phyloP scores from a whole-genome alignment of 2,329 filamentous ascomycete genomes.

The Neofusicoccum sp. region DNA sequence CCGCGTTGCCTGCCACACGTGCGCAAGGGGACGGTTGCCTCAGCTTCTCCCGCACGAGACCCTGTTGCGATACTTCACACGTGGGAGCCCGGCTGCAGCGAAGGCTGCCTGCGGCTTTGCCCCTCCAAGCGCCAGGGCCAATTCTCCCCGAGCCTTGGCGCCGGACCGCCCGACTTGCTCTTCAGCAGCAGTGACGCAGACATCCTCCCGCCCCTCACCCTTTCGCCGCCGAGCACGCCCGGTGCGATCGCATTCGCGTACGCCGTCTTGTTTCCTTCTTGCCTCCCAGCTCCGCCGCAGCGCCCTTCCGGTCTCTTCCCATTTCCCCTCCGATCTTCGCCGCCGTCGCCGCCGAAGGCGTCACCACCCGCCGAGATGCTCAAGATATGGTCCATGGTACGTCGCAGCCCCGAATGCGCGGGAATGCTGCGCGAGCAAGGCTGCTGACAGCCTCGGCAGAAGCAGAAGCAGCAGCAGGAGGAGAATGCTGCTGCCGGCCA shows the following conservation, averaged over 20 bases:
- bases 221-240: neutral
- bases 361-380: constrained; percentile 66
- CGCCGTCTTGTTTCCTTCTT: neutral
- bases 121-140: too few species aligned
- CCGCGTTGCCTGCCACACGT: too few species aligned
- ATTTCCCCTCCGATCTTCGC: constrained; percentile 1
- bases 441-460: constrained; percentile 52
- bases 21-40: too few species aligned
- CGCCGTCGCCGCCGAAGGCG: constrained; percentile 4
- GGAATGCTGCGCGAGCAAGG: neutral
- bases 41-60: too few species aligned
- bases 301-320: neutral
- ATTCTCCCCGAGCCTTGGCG: too few species aligned
- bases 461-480: constrained; percentile 90
- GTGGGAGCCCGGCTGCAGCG: too few species aligned
- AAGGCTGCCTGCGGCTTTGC: too few species aligned
- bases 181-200: too few species aligned
- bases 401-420: constrained; percentile 26
- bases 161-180: too few species aligned
- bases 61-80: too few species aligned
- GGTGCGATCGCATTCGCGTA: neutral
- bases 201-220: neutral
- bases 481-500: constrained; percentile 77
- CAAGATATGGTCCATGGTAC: constrained; percentile 99
- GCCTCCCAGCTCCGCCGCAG: neutral